Conservation (phyloP, 129 eudicot genomes). For the Chrysanthemum lavandulifolium region DNA sequence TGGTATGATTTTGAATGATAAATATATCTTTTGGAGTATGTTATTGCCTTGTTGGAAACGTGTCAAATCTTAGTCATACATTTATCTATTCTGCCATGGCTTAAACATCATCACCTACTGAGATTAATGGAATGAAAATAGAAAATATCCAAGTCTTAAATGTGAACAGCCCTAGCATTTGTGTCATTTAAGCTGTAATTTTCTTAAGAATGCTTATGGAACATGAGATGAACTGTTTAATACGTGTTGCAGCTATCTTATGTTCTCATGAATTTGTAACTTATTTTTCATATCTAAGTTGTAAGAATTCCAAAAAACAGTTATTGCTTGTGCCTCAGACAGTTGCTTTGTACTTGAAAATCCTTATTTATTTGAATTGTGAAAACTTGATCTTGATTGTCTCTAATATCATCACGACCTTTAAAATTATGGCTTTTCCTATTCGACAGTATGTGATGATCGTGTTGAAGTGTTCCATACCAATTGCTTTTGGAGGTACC, state of each 20-base stretch:
- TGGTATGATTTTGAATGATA: not conserved
- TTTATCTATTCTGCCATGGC: not conserved
- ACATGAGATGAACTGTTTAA: not conserved
- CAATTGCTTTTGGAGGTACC: constrained; percentile 85
- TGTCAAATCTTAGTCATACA: not conserved
- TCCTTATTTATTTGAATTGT: not conserved
- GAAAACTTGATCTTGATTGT: not conserved
- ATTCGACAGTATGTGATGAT: constrained; percentile 86
- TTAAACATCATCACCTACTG: no score
- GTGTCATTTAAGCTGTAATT: not conserved
- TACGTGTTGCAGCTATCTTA: not conserved
- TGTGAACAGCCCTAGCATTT: constrained; percentile 1
- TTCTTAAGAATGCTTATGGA: not conserved
- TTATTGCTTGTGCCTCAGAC: not conserved
- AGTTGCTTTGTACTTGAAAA: not conserved
- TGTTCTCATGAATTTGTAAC: not conserved
- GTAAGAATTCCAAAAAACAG: not conserved
- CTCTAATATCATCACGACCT: not conserved
- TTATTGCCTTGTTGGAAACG: not conserved
- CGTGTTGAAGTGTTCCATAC: constrained; percentile 82
- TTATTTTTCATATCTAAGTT: not conserved
- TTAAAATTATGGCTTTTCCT: constrained; percentile 5
- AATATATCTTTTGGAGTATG: not conserved
- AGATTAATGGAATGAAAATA: no score
- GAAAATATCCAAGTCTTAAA: not conserved